Conservation (phyloP, 257 asterid species). For the Primulina tabacum region DNA sequence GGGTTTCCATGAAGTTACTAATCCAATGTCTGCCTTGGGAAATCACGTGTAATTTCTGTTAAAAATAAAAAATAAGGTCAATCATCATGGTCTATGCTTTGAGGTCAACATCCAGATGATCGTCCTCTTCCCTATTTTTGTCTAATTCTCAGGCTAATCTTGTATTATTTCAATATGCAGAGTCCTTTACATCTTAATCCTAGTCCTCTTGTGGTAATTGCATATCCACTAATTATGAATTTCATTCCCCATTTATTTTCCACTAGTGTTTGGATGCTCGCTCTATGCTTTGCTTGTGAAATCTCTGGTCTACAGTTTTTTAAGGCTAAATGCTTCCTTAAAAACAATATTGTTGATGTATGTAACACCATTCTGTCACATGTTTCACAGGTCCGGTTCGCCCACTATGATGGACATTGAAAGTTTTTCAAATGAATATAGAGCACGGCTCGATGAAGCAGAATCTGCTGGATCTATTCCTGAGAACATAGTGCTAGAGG, state of each 20-base stretch:
- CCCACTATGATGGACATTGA: constrained; percentile 77
- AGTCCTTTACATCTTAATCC: neutral
- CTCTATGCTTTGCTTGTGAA: neutral
- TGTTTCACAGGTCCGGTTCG: constrained; percentile 74
- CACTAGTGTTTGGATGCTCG: neutral
- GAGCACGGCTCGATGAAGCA: constrained; percentile 70
- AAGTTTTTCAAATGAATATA: constrained; percentile 61
- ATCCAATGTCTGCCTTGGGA: neutral
- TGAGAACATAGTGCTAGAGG: constrained; percentile 64
- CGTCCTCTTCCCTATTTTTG: neutral
- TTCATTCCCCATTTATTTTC: neutral
- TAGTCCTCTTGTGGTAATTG: neutral
- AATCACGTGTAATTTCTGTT: neutral
- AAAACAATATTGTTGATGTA: neutral
- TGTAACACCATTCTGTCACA: constrained; percentile 4
- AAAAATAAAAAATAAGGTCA: neutral
- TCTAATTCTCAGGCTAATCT: neutral
- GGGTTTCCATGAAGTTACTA: neutral
- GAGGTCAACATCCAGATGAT: neutral
- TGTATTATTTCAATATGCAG: neutral
- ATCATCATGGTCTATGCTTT: neutral
- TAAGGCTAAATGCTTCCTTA: constrained; percentile 3
- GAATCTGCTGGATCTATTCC: constrained; percentile 64
- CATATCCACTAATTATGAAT: neutral
- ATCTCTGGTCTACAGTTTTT: constrained; percentile 9